These are phyloP conservation scores for Phaffia australis DNA, from an alignment of 768 basidiomycete species.

Conservation along the genomic window DNA sequence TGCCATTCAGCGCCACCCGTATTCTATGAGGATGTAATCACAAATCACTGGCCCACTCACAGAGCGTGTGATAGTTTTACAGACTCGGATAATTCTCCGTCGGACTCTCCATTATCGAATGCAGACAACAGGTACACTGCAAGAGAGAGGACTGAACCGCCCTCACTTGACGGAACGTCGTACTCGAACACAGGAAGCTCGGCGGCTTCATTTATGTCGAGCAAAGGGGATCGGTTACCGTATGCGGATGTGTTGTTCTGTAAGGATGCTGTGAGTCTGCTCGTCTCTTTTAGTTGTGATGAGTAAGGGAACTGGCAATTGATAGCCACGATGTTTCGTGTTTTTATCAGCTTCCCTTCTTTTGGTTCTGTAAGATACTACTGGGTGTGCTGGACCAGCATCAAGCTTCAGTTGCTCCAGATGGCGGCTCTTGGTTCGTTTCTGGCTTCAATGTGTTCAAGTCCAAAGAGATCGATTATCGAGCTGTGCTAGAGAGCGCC, in stretches of 20 bases:
- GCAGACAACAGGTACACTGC: neutral
- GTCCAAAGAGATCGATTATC: conserved; percentile 6
- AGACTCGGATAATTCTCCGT: too few species aligned
- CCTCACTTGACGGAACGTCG: neutral
- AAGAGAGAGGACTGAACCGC: neutral
- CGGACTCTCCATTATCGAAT: conserved; percentile 12
- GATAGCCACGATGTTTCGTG: neutral
- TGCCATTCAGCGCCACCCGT: too few species aligned
- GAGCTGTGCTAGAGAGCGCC: conserved; percentile 13
- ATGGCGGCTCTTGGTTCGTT: conserved; percentile 1
- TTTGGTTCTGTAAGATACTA: conserved; percentile 39
- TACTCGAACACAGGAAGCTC: neutral
- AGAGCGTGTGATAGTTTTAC: too few species aligned
- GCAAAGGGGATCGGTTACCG: conserved; percentile 2
- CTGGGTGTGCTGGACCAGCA: conserved; percentile 33
- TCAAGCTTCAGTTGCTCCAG: neutral
- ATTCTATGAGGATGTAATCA: too few species aligned
- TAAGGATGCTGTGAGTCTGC: conserved; percentile 36
- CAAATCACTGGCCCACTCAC: too few species aligned
- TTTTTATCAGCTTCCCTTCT: conserved; percentile 35
- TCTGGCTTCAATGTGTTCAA: conserved; percentile 16
- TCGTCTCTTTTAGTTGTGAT: neutral
- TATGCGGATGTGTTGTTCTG: conserved; percentile 24
- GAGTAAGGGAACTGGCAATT: conserved; percentile 8
- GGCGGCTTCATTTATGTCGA: neutral